Evolutionary conservation across 2,329 filamentous ascomycete genomes (phyloP), one percentile per base, ranked within the genome.

Genomic region (Sporothrix globosa): DNA sequence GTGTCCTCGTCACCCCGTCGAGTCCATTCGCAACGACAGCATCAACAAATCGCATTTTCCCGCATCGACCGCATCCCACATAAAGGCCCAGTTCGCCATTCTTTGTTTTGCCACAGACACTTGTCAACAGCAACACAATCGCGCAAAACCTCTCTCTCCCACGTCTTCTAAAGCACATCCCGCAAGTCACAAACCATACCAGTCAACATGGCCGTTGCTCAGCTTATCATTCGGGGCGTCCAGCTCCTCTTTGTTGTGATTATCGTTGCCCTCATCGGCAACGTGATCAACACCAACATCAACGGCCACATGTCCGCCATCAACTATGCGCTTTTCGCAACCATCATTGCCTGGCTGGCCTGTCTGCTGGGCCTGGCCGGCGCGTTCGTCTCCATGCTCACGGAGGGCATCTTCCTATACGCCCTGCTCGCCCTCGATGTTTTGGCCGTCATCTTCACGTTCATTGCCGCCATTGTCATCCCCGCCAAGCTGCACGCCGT

Each of bases 311-410:
- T 78, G 72, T 79, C 83, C n/a, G 81, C 85, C 73, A 77, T 88
- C 78, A 88, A 88, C 81, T 88, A 87, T 77, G 83, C 87, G 79
- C 90, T 94, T 82, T 94, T 93, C 79, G 87, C 90, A 74, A 83
- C 87, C 48, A 85, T 86, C 0, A 83, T 92, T 73, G 85, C 85
- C 54, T 91, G 91, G 88, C 76, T 93, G 44, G 85, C 86, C 58
- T 80, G 88, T 52, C 78, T 93, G 67, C 89, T 87, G 78, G 89
- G 91, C 70, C 80, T 91, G 3, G 83, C 82, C 7, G 83, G 85
- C 3, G 79, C 83, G 34, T 81, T 91, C 76, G 80, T 88, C 74
- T 83, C 87, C 65, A 70, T 73, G 60, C 68, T 77, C 67, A 58
- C 70, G 21, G 73, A 44, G 53, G 79, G 80, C 68, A 79, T 88